Percentiles rank a stretch among this genome's conserved stretches.
phyloP scores from a whole-genome alignment of 176 grass and related monocot genomes.

The Canna indica region DNA sequence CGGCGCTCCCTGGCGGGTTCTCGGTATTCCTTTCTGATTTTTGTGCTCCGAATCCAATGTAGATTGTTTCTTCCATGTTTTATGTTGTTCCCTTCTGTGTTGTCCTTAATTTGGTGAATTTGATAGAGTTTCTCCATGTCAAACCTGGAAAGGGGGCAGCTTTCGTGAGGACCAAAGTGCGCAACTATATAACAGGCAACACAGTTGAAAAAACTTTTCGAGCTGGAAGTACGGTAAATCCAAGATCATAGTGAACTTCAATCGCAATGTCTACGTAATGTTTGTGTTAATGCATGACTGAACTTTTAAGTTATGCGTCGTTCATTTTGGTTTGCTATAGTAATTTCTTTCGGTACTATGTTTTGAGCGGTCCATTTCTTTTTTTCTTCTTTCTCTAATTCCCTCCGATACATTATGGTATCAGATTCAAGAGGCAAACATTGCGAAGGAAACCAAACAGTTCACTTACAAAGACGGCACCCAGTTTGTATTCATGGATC shows the following conservation, averaged over 20 bases:
- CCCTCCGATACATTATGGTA: neutral
- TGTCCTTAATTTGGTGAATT: conserved; percentile 10
- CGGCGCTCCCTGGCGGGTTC: conserved; percentile 71
- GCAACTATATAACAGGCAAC: conserved; percentile 79
- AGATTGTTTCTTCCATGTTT: neutral
- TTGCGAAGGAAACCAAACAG: conserved; percentile 87
- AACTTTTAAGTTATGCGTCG: neutral
- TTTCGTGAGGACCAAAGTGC: conserved; percentile 89
- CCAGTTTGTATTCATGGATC: conserved; percentile 92
- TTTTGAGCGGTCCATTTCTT: neutral
- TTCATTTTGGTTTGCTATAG: neutral
- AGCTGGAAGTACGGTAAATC: conserved; percentile 93
- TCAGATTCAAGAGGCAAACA: conserved; percentile 71
- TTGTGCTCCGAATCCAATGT: neutral
- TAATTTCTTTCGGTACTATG: neutral
- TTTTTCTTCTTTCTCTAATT: neutral
- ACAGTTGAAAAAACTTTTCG: conserved; percentile 99
- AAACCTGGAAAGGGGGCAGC: conserved; percentile 98
- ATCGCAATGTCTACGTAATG: neutral
- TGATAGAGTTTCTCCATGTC: conserved; percentile 84
- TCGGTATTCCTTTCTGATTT: conserved; percentile 25
- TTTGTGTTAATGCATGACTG: neutral
- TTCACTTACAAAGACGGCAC: conserved; percentile 88
- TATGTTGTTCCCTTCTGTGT: neutral
- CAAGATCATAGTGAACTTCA: neutral